Base-by-base conservation (phyloP, 257 asterid species). In the Coffea canephora region DNA sequence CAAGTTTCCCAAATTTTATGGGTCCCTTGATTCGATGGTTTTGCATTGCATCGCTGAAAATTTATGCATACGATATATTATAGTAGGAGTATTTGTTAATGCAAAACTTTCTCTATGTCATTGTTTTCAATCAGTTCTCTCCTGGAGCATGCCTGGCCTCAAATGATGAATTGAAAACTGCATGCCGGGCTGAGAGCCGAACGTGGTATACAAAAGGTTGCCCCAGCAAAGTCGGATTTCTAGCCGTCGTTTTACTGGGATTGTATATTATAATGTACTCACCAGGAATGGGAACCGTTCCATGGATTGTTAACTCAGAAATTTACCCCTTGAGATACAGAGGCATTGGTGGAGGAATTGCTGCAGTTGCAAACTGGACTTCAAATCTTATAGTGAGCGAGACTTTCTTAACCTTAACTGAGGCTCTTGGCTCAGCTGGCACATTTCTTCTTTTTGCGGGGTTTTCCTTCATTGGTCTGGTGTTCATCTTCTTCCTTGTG, bases 251-350 rank as follows among this genome's bases (percentile, higher is more conserved):
- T 23, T 48, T 91, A 59, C 66, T 91, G 75, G 94, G 88, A 8
- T 62, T 88, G 50, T 91, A 91, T 82, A 89, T 91, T 87, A 82
- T 91, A 5, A 72, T 82, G 19, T 91, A 89, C 84, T 82, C 96
- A 2, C 96, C 94, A 0, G 96, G 94, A 39, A 91, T 91, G 92
- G 94, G 96, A 34, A 87, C 96, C 0, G 91, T 83, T 15, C 96
- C 96, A 3, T 91, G 96, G 94, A 89, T 91, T 39, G 89, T 91
- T 13, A 91, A 88, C 87, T 91, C 94, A 0, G 94, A 91, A 81
- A 89, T 91, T 66, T 89, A 91, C 62, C 96, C 96, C 6, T 78
- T 89, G 71, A 87, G 86, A 75, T 91, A 78, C 88, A 84, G 96
- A 84, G 96, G 96, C 34, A 39, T 88, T 2, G 93, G 96, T 8